These are phyloP conservation scores for Trichoderma sp. DNA, from an alignment of 2,329 filamentous ascomycete species.

Conservation along the genomic window DNA sequence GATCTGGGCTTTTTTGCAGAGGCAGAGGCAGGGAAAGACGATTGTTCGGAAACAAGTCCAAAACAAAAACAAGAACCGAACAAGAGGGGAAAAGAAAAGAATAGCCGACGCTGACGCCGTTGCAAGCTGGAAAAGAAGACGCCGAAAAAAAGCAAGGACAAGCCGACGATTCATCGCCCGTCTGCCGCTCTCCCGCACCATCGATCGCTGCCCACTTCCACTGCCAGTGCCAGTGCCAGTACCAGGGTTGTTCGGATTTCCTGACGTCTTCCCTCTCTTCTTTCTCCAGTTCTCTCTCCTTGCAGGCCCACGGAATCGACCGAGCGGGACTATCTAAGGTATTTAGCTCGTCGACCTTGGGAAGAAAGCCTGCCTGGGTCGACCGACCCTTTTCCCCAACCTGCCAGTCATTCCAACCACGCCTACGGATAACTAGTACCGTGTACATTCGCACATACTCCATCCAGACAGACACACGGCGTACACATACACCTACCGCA, in stretches of 20 bases:
- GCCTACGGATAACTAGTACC: neutral
- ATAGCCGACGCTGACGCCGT: neutral
- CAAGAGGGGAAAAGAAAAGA: neutral
- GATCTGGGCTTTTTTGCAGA: neutral
- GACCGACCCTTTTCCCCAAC: neutral
- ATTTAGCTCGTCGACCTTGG: constrained; percentile 1
- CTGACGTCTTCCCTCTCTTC: neutral
- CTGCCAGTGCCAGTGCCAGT: neutral
- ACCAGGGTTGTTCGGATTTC: neutral
- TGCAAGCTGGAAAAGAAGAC: neutral
- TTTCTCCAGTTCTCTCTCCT: neutral
- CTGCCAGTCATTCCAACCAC: neutral
- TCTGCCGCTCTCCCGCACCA: constrained; percentile 12
- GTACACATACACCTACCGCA: constrained; percentile 1
- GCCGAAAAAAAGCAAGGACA: neutral
- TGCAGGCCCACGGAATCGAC: constrained; percentile 13
- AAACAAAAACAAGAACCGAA: neutral
- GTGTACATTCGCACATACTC: neutral
- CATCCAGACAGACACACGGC: neutral
- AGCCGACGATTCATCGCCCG: neutral
- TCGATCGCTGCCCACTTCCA: neutral
- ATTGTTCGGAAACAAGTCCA: neutral
- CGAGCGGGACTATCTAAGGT: constrained; percentile 6
- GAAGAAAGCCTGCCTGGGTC: neutral
- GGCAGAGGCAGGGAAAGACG: neutral